Conservation (phyloP, 345 rosid species). For the Syzygium oleosum region DNA sequence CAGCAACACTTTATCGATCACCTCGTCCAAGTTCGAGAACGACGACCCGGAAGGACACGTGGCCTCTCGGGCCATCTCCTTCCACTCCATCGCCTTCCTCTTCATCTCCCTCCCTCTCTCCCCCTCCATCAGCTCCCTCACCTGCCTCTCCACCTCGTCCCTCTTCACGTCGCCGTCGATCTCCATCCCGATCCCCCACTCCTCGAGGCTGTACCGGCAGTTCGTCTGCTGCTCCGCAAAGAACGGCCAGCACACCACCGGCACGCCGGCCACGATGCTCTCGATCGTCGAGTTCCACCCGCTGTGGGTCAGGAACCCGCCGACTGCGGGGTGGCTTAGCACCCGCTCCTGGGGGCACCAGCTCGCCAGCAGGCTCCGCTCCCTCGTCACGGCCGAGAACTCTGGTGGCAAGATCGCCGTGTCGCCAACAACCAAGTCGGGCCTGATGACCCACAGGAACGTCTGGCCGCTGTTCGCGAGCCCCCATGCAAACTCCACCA, state of each 20-base stretch:
- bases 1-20: background rate
- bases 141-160: background rate
- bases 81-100: background rate
- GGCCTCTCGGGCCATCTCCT: background rate
- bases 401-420: background rate
- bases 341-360: constrained; percentile 1
- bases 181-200: background rate
- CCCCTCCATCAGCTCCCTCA: background rate
- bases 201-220: background rate
- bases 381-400: background rate
- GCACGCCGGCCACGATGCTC: background rate
- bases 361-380: background rate
- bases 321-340: background rate
- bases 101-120: background rate
- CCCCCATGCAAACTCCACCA: background rate
- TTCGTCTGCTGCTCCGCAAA: background rate
- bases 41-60: background rate
- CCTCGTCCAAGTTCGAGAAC: background rate
- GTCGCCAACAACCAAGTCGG: background rate
- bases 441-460: background rate
- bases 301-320: background rate
- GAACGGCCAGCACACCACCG: background rate
- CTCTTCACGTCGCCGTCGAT: background rate
- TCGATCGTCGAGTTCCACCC: background rate
- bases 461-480: background rate